Conservation (phyloP, 257 asterid species). For the Nicotiana sylvestris region DNA sequence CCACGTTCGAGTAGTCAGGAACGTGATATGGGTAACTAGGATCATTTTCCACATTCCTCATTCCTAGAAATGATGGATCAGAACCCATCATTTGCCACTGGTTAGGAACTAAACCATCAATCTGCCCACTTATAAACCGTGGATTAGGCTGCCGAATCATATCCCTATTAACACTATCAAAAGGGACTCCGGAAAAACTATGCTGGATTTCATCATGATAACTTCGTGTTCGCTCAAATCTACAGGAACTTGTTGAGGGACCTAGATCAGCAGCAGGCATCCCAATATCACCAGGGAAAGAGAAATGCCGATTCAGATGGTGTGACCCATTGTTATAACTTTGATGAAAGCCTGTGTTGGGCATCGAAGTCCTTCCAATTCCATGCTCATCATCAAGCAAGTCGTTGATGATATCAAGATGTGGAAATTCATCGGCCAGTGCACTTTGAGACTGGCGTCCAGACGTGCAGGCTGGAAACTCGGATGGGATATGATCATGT, state of each 20-base stretch:
- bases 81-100: constrained; percentile 74
- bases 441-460: constrained; percentile 43
- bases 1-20: constrained; percentile 50
- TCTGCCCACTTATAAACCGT: constrained; percentile 48
- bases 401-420: constrained; percentile 73
- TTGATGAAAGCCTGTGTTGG: constrained; percentile 38
- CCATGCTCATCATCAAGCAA: constrained; percentile 79
- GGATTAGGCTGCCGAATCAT: constrained; percentile 42
- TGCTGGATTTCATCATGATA: constrained; percentile 54
- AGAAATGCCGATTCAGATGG: constrained; percentile 45
- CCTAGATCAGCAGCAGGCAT: constrained; percentile 36
- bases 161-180: constrained; percentile 42
- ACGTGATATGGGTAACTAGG: constrained; percentile 40
- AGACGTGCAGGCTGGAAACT: constrained; percentile 53
- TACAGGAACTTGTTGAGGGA: constrained; percentile 40
- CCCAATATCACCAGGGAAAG: constrained; percentile 57
- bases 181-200: constrained; percentile 33
- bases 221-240: constrained; percentile 51
- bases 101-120: constrained; percentile 43
- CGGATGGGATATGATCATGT: constrained; percentile 47
- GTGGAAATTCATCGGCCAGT: constrained; percentile 47
- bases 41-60: constrained; percentile 39
- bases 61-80: constrained; percentile 35
- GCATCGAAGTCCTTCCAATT: constrained; percentile 29
- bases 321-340: constrained; percentile 45